Evolutionary conservation across 2,329 filamentous ascomycete species (phyloP), one percentile per base, ranked within the genome.

Genomic region (Colletotrichum liriopes): DNA sequence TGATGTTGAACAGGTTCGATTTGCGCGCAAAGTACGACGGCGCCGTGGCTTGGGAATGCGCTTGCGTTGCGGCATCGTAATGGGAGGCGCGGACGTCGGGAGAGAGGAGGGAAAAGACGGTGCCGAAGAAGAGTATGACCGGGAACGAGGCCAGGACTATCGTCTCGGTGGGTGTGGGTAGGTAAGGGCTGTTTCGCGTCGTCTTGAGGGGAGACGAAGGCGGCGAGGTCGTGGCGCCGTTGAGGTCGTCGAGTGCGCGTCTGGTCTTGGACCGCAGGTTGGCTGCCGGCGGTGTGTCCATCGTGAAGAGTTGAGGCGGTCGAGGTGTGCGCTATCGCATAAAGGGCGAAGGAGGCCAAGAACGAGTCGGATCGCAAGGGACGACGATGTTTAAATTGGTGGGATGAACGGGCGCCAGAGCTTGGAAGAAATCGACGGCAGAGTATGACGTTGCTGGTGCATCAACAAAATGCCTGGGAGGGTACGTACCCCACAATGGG

Each of bases 1-100:
- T 89, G 58, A 93, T 82, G 80, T 99, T 99, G 88, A 98, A 93
- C 64, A 98, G 77, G 84, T 99, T 99, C 81, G 91, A 89, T 84
- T 99, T 99, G 77, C 93, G 93, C 58, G 96, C 96, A 81, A 99
- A 99, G 86, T 98, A 99, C 80, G 89, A 92, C 2, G 93, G 93
- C 62, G 92, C 89, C 51, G 81, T 79, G 82, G 85, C 83, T 58
- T 86, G 87, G 4, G 86, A 82, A 82, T 94, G 92, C 16, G 92
- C 88, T 79, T 95, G 93, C 32, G 87, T 82, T 51, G 83, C 78
- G 2, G 86, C 81, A 74, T 91, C 89, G 85, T 94, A 94, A 4
- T 89, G 86, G 1, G 89, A 86, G 58, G 85, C 84, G 78, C 90
- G 91, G 14, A 91, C 91, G 72, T 90, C 85, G 1, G 95, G 95